phyloP scores from a whole-genome alignment of 2,329 filamentous ascomycete genomes.

The Neoarthrinium moseri region DNA sequence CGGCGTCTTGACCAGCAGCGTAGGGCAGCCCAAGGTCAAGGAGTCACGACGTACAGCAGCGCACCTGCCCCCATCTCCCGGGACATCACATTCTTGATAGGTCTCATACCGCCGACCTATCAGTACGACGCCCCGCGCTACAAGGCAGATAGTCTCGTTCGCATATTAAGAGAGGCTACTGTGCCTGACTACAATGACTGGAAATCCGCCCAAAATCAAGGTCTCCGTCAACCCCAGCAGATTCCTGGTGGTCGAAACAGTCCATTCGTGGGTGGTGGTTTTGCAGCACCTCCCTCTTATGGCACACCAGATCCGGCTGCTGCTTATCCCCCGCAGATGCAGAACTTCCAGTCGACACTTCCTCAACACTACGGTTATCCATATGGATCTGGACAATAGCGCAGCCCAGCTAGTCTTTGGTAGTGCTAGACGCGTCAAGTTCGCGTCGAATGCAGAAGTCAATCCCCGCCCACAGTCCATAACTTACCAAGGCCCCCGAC shows the following conservation, averaged over 20 bases:
- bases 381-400: too few relatives aligned
- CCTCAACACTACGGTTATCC: too few relatives aligned
- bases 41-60: conserved; percentile 29
- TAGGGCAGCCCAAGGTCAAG: conserved; percentile 51
- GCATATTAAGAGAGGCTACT: conserved; percentile 66
- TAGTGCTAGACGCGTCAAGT: too few relatives aligned
- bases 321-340: too few relatives aligned
- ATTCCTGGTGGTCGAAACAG: conserved; percentile 39
- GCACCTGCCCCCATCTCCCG: conserved; percentile 69
- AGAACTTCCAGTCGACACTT: too few relatives aligned
- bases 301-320: too few relatives aligned
- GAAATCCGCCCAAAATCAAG: conserved; percentile 30
- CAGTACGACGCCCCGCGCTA: conserved; percentile 72
- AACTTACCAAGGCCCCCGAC: too few relatives aligned
- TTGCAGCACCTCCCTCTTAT: neutral
- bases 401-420: too few relatives aligned
- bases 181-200: conserved; percentile 62
- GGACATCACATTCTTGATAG: conserved; percentile 62
- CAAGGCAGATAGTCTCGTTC: conserved; percentile 68
- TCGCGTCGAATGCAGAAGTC: too few relatives aligned
- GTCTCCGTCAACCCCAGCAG: conserved; percentile 32
- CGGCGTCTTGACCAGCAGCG: conserved; percentile 79
- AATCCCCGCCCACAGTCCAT: too few relatives aligned
- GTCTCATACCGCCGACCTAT: conserved; percentile 71
- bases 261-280: conserved; percentile 39